Percentiles rank a stretch among this genome's conserved stretches.
phyloP scores from a whole-genome alignment of 2,329 filamentous ascomycete genomes.

The Thielaviopsis ethacetica region DNA sequence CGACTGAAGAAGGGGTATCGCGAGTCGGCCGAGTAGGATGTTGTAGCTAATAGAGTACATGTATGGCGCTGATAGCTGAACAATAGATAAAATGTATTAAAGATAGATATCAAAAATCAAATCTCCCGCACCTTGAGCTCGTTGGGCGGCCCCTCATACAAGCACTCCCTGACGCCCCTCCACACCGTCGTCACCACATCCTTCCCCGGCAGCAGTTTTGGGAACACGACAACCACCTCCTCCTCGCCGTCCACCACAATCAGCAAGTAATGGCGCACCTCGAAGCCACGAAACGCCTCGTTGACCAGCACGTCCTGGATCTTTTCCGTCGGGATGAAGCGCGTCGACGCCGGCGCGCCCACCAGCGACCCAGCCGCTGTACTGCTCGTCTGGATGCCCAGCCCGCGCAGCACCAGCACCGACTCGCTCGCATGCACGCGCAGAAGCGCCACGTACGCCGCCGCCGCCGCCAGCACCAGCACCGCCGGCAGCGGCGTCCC shows the following conservation, averaged over 20 bases:
- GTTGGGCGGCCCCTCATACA: slow-evolving; percentile 38
- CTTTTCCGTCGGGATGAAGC: slow-evolving; percentile 72
- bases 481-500: slow-evolving; percentile 23
- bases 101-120: neutral
- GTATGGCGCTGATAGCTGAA: no score
- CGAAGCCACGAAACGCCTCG: slow-evolving; percentile 85
- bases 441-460: slow-evolving; percentile 26
- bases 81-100: no score
- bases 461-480: slow-evolving; percentile 20
- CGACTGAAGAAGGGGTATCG: slow-evolving; percentile 19
- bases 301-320: slow-evolving; percentile 91
- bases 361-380: slow-evolving; percentile 38
- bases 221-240: slow-evolving; percentile 89
- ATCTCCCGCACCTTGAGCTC: slow-evolving; percentile 4
- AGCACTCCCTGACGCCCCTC: slow-evolving; percentile 66
- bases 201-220: slow-evolving; percentile 56
- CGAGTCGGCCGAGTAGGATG: slow-evolving; percentile 13
- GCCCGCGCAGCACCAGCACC: slow-evolving; percentile 68
- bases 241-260: slow-evolving; percentile 82
- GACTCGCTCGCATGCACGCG: slow-evolving; percentile 54
- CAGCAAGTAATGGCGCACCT: slow-evolving; percentile 75
- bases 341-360: slow-evolving; percentile 31
- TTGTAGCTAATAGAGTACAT: no score
- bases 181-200: slow-evolving; percentile 75
- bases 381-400: slow-evolving; percentile 78